A percentile compares a stretch with the other conserved stretches of the same genome.
These are phyloP conservation scores for Fusarium sororula DNA, from an alignment of 2,329 filamentous ascomycete genomes.

Conservation along the genomic window DNA sequence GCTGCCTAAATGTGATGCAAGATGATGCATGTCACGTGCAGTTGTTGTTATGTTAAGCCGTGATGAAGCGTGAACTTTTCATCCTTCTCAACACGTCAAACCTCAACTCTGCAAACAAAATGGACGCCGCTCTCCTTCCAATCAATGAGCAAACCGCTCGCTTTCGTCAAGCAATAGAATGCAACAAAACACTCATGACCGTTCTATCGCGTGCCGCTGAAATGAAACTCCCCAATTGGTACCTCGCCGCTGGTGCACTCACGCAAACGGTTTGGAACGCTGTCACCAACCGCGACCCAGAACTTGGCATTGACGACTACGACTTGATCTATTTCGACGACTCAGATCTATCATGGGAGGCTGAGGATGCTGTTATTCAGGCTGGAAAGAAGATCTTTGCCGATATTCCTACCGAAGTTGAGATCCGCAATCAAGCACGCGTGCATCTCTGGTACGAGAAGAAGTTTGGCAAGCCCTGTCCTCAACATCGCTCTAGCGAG, in stretches of 20 bases:
- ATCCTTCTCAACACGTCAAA: not conserved
- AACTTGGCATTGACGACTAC: constrained; percentile 50
- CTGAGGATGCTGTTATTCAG: constrained; percentile 49
- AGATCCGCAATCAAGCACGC: constrained; percentile 52
- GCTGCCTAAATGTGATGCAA: not conserved
- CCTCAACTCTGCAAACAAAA: not conserved
- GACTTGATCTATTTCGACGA: constrained; percentile 50
- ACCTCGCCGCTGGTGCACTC: constrained; percentile 48
- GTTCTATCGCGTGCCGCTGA: constrained; percentile 41
- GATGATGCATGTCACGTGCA: constrained; percentile 9
- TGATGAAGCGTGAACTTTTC: not conserved
- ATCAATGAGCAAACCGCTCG: constrained; percentile 39
- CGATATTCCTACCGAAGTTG: constrained; percentile 45
- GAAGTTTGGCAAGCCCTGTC: constrained; percentile 45
- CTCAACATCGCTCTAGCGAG: constrained; percentile 44
- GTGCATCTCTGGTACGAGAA: constrained; percentile 51
- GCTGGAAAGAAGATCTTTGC: constrained; percentile 43
- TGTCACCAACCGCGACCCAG: constrained; percentile 40
- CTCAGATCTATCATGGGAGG: constrained; percentile 48
- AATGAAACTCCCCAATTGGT: constrained; percentile 47
- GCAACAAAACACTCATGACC: constrained; percentile 42
- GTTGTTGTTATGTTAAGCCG: no score
- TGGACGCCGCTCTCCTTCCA: constrained; percentile 39
- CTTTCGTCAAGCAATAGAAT: constrained; percentile 37
- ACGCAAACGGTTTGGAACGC: constrained; percentile 53